A percentile compares a stretch with the other conserved stretches of the same genome.
These are phyloP conservation scores for Parasarocladium wereldwijsianum DNA, from an alignment of 2,329 filamentous ascomycete species.

Conservation along the genomic window DNA sequence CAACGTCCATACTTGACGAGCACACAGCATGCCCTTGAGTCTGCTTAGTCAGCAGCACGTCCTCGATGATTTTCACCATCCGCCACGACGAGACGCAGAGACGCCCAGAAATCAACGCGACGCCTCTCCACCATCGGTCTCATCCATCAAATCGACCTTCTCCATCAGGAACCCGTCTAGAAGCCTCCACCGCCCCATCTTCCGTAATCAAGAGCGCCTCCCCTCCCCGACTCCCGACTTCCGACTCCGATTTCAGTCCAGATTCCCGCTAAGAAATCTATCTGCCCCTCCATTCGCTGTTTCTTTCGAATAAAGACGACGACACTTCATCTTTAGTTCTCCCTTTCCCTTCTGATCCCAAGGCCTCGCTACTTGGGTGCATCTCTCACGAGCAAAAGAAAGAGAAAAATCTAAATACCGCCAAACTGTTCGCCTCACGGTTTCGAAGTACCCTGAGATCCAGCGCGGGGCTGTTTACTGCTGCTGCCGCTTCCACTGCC, in stretches of 20 bases:
- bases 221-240: neutral
- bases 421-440: slow-evolving; percentile 85
- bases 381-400: neutral
- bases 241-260: no score
- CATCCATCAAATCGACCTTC: no score
- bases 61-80: no score
- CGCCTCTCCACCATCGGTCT: no score
- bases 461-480: slow-evolving; percentile 59
- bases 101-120: no score
- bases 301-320: no score
- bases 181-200: no score
- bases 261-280: neutral
- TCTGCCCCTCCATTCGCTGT: neutral
- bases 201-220: neutral
- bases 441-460: slow-evolving; percentile 66
- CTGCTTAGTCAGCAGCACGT: no score
- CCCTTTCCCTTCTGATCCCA: neutral
- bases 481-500: slow-evolving; percentile 47
- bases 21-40: no score
- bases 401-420: slow-evolving; percentile 21
- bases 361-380: neutral
- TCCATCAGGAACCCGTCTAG: no score
- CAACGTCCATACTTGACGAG: no score
- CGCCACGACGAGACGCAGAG: no score
- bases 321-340: neutral